A percentile compares a stretch with the other conserved stretches of the same genome.
Evolutionary conservation across 2,329 filamentous ascomycete species (phyloP).

Genomic region (Parasarocladium wereldwijsianum): DNA sequence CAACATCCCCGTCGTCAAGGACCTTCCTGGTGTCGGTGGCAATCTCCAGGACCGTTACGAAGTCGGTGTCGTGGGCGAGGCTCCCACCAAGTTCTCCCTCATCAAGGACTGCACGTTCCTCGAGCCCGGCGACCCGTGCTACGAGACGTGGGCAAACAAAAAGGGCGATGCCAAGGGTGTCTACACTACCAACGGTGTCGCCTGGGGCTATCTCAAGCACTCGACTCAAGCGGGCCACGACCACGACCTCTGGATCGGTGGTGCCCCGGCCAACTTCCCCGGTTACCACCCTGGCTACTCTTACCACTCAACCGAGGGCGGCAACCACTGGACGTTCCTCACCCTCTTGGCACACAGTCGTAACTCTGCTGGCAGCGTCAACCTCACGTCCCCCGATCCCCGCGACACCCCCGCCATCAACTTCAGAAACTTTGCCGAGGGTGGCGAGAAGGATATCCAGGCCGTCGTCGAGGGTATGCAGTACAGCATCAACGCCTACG

Average conservation of each 20-base stretch:
- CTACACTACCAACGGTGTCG: constrained; percentile 34
- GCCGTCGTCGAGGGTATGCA: constrained; percentile 29
- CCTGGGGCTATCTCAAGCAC: constrained; percentile 26
- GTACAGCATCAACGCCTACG: constrained; percentile 26
- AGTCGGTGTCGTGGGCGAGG: constrained; percentile 9
- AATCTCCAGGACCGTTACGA: constrained; percentile 8
- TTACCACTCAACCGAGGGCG: constrained; percentile 24
- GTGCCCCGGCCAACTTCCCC: constrained; percentile 36
- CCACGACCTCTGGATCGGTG: constrained; percentile 39
- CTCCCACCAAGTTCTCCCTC: constrained; percentile 10
- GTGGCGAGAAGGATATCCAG: constrained; percentile 28
- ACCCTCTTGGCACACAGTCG: constrained; percentile 36
- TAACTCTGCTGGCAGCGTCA: constrained; percentile 49
- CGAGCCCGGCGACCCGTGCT: constrained; percentile 16
- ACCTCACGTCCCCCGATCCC: constrained; percentile 42
- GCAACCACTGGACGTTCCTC: constrained; percentile 24
- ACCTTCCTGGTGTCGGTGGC: constrained; percentile 27
- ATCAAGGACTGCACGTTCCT: constrained; percentile 13
- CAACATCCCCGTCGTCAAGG: constrained; percentile 32
- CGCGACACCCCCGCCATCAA: constrained; percentile 47
- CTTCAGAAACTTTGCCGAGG: constrained; percentile 39
- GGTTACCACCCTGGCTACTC: constrained; percentile 43
- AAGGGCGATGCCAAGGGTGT: constrained; percentile 12
- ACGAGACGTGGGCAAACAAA: constrained; percentile 14
- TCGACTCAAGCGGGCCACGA: constrained; percentile 21